These are phyloP conservation scores for Azolla pinnata DNA, from an alignment of 75 land plant genomes.

Conservation along the genomic window DNA sequence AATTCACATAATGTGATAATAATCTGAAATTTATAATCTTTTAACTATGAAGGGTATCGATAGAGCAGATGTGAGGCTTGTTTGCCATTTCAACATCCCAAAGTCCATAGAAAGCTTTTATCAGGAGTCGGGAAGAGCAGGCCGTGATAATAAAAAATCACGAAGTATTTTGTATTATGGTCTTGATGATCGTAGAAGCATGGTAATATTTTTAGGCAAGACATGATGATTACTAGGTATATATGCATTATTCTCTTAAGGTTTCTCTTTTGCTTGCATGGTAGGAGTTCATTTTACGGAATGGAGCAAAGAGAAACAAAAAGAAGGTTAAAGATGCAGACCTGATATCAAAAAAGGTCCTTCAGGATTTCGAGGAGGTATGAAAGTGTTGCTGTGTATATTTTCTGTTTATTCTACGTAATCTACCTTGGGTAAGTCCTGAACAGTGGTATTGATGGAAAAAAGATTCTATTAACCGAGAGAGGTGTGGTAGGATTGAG, in stretches of 20 bases:
- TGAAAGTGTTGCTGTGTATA: not conserved
- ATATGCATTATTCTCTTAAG: too few relatives aligned
- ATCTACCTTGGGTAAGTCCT: too few relatives aligned
- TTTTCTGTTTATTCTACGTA: not conserved
- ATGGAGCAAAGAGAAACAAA: constrained; percentile 31
- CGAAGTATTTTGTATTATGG: constrained; percentile 79
- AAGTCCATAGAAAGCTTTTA: constrained; percentile 88
- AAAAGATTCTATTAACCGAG: too few relatives aligned
- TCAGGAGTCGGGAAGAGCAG: constrained; percentile 96
- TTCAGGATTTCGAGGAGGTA: constrained; percentile 54
- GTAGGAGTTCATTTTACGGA: constrained; percentile 67
- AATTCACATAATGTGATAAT: too few relatives aligned
- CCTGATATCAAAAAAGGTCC: constrained; percentile 30
- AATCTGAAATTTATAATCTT: too few relatives aligned
- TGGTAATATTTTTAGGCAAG: constrained; percentile 34
- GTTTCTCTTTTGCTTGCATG: not conserved
- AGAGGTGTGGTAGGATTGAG: too few relatives aligned
- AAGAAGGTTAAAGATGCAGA: constrained; percentile 26
- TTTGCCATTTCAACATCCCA: constrained; percentile 82
- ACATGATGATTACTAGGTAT: too few relatives aligned
- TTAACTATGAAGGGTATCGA: constrained; percentile 99
- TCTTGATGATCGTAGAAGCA: constrained; percentile 59
- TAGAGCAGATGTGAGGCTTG: constrained; percentile 74
- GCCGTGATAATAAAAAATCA: constrained; percentile 78
- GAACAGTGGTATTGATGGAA: too few relatives aligned